These are phyloP conservation scores for Pleurotus citrinopileatus DNA, from an alignment of 768 basidiomycete genomes.

Conservation along the genomic window DNA sequence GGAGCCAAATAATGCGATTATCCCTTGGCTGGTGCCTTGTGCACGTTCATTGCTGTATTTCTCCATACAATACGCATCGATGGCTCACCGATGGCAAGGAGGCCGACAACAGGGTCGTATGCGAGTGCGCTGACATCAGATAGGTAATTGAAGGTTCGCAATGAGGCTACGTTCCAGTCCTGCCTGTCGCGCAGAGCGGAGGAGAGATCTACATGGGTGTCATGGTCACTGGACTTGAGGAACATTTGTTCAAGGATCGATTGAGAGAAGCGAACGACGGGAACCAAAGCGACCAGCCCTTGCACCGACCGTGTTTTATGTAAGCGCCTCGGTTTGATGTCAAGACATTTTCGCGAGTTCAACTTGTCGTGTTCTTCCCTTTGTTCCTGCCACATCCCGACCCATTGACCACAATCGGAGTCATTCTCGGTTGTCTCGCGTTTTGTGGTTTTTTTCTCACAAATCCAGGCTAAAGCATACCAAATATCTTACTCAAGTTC, in stretches of 20 bases:
- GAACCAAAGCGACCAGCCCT: no score
- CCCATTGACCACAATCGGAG: neutral
- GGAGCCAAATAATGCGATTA: slow-evolving; percentile 64
- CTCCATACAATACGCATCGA: neutral
- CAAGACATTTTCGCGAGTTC: slow-evolving; percentile 4
- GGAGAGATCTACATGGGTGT: slow-evolving; percentile 50
- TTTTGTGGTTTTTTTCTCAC: no score
- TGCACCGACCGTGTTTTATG: neutral
- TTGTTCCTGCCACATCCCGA: neutral
- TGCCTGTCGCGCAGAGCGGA: slow-evolving; percentile 48
- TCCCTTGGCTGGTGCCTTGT: slow-evolving; percentile 62
- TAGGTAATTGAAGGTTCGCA: slow-evolving; percentile 49
- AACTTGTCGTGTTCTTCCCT: slow-evolving; percentile 1
- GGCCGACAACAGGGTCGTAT: slow-evolving; percentile 54
- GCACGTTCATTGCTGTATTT: neutral
- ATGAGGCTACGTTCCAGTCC: slow-evolving; percentile 54
- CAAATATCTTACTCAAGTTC: neutral
- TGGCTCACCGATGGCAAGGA: slow-evolving; percentile 57
- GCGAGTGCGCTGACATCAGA: slow-evolving; percentile 51
- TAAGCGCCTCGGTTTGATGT: slow-evolving; percentile 4
- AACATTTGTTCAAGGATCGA: slow-evolving; percentile 31
- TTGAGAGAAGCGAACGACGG: neutral
- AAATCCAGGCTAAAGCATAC: no score
- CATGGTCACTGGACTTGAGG: slow-evolving; percentile 30
- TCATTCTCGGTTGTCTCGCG: no score